Conservation (phyloP, 495 filamentous ascomycete genomes). For the Penicillium macrosclerotiorum region DNA sequence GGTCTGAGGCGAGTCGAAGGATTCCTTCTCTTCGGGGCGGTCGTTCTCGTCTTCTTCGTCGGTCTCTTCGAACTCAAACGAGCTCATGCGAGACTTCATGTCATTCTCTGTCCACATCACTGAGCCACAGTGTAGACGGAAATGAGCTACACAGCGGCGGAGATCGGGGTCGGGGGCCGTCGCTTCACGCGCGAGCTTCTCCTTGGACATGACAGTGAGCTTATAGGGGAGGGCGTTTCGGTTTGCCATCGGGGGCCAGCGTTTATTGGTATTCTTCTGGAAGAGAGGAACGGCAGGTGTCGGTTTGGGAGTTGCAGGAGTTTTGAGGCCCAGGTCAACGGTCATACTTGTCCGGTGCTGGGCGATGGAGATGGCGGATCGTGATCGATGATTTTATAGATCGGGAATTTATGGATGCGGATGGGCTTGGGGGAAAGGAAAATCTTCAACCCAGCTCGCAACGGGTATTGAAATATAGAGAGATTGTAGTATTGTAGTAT, state of each 20-base stretch:
- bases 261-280: conserved; percentile 36
- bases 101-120: conserved; percentile 43
- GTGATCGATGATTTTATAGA: neutral
- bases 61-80: conserved; percentile 40
- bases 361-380: neutral
- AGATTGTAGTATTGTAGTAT: neutral
- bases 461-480: neutral
- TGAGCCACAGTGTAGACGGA: conserved; percentile 39
- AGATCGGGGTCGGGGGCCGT: conserved; percentile 42
- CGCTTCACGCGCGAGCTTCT: conserved; percentile 42
- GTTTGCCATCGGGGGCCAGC: conserved; percentile 44
- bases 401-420: neutral
- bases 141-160: conserved; percentile 43
- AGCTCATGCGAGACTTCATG: conserved; percentile 42
- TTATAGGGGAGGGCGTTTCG: conserved; percentile 41
- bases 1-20: neutral
- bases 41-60: conserved; percentile 37
- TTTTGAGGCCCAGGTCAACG: conserved; percentile 9
- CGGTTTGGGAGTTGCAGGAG: conserved; percentile 18
- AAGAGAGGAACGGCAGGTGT: conserved; percentile 19
- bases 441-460: neutral
- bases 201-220: conserved; percentile 41
- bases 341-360: conserved; percentile 18
- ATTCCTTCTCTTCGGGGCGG: conserved; percentile 5
- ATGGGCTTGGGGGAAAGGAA: neutral